Evolutionary conservation across 108 stramenopile species (phyloP).

Genomic region (Stephanodiscus minutulus): DNA sequence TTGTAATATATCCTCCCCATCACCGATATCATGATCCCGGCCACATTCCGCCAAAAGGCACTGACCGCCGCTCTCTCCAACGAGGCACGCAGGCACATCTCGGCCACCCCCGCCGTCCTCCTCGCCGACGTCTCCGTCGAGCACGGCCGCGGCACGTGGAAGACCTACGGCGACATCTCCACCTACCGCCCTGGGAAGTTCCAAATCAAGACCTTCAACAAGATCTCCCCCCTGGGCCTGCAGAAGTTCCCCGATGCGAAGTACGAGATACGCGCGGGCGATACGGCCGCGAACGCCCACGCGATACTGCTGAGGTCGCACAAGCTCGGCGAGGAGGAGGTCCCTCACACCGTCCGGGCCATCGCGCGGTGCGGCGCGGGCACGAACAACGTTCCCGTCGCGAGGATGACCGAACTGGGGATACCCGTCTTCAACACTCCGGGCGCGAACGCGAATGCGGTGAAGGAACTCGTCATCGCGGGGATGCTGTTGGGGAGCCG

Average conservation of each 20-base stretch:
- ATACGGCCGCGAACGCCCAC: slow-evolving; percentile 66
- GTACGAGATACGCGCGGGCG: slow-evolving; percentile 67
- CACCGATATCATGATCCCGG: background rate
- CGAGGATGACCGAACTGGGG: slow-evolving; percentile 91
- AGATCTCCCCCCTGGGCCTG: slow-evolving; percentile 86
- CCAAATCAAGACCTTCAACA: slow-evolving; percentile 93
- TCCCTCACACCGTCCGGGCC: slow-evolving; percentile 79
- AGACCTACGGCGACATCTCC: slow-evolving; percentile 75
- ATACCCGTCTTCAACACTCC: slow-evolving; percentile 98
- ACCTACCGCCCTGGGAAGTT: slow-evolving; percentile 81
- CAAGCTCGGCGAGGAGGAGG: slow-evolving; percentile 88
- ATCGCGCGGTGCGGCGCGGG: slow-evolving; percentile 96
- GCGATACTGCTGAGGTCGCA: slow-evolving; percentile 88
- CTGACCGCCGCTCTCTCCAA: background rate
- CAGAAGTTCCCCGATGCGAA: slow-evolving; percentile 58
- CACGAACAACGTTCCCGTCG: slow-evolving; percentile 93
- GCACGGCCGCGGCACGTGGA: slow-evolving; percentile 80
- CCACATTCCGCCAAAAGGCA: background rate
- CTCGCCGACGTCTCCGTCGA: slow-evolving; percentile 73
- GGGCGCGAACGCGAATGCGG: slow-evolving; percentile 95
- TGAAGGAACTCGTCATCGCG: slow-evolving; percentile 91
- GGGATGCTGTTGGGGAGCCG: slow-evolving; percentile 84
- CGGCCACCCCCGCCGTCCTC: slow-evolving; percentile 11
- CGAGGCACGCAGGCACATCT: slow-evolving; percentile 2
- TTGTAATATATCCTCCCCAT: no score